Evolutionary conservation across 208 protist species (phyloP).

Genomic region (Acanthamoeba healyi): DNA sequence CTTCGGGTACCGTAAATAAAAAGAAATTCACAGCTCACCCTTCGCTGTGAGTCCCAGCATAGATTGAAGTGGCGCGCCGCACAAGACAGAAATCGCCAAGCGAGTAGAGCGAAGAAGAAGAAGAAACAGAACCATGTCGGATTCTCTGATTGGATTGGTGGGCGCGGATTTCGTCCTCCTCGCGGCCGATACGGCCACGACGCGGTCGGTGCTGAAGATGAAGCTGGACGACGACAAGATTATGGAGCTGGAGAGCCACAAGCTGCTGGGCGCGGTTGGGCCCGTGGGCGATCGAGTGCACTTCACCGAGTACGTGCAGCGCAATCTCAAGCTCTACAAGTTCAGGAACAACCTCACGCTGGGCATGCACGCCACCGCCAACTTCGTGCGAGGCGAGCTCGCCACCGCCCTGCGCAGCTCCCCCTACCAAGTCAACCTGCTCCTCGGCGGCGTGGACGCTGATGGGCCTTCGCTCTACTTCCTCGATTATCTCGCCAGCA

Average conservation of each 20-base stretch:
- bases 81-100: not conserved
- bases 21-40: not conserved
- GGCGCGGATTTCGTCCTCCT: conserved; percentile 87
- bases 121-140: conserved; percentile 63
- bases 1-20: not conserved
- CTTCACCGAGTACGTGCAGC: conserved; percentile 86
- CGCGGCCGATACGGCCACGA: conserved; percentile 73
- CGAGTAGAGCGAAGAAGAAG: not conserved
- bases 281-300: conserved; percentile 87
- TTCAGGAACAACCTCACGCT: conserved; percentile 82
- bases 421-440: conserved; percentile 83
- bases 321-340: conserved; percentile 86
- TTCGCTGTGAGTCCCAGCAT: not conserved
- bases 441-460: conserved; percentile 87
- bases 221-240: conserved; percentile 88
- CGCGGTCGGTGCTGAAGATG: conserved; percentile 86
- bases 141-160: conserved; percentile 84
- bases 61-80: not conserved
- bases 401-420: conserved; percentile 82
- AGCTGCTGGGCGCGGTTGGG: conserved; percentile 80
- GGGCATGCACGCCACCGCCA: conserved; percentile 82
- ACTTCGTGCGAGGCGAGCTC: conserved; percentile 85
- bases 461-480: conserved; percentile 85
- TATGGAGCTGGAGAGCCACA: conserved; percentile 78
- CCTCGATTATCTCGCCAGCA: conserved; percentile 89